These are phyloP conservation scores for Obelidium mucronatum DNA, from an alignment of 192 early-diverging fungal species.

Conservation along the genomic window DNA sequence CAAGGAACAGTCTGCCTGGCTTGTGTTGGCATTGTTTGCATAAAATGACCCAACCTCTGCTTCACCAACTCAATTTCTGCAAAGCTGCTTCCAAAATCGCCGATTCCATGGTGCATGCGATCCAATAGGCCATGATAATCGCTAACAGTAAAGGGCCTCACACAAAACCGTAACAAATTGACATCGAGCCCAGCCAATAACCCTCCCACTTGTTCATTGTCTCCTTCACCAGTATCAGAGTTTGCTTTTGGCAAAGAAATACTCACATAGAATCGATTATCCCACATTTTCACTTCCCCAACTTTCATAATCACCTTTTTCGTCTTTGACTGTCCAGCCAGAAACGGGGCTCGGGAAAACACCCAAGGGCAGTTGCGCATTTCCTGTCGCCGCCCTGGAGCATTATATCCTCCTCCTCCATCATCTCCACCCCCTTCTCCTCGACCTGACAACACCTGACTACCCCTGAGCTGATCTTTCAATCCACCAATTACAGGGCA, in stretches of 20 bases:
- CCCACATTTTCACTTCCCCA: constrained; percentile 22
- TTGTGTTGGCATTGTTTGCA: constrained; percentile 14
- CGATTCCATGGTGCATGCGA: constrained; percentile 32
- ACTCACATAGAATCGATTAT: constrained; percentile 33
- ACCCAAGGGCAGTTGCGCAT: neutral
- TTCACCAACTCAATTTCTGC: neutral
- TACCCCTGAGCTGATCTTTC: neutral
- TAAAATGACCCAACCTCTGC: constrained; percentile 15
- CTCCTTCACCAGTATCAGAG: neutral
- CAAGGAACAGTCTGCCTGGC: constrained; percentile 29
- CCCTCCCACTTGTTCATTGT: neutral
- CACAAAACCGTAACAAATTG: neutral
- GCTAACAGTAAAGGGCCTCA: constrained; percentile 3
- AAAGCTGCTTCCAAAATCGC: neutral
- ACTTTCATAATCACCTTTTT: constrained; percentile 4
- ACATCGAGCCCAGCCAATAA: constrained; percentile 6
- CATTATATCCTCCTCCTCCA: neutral
- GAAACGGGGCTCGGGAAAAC: neutral
- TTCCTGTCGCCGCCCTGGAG: neutral
- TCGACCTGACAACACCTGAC: neutral
- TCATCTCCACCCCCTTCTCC: neutral
- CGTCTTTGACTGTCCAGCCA: neutral
- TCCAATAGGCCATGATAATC: constrained; percentile 23
- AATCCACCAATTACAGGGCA: neutral
- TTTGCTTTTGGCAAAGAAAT: neutral